Conservation (phyloP, 768 basidiomycete genomes). For the Peribolospora baueri region DNA sequence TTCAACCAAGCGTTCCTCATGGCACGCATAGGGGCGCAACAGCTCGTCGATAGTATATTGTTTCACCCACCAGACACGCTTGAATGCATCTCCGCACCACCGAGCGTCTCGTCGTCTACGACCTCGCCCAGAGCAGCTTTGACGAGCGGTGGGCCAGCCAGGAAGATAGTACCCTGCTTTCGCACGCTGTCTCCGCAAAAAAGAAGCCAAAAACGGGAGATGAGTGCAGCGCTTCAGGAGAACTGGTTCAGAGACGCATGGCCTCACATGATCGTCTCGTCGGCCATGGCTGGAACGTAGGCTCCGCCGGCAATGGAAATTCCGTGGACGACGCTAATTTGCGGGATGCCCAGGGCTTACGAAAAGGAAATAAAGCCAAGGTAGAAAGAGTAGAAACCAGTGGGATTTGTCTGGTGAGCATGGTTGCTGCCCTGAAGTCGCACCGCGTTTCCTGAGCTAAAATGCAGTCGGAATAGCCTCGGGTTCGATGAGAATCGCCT, state of each 20-base stretch:
- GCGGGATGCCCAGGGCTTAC: slow-evolving; percentile 59
- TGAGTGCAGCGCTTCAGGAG: slow-evolving; percentile 1
- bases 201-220: slow-evolving; percentile 4
- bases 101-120: slow-evolving; percentile 75
- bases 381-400: no score
- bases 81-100: slow-evolving; percentile 76
- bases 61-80: slow-evolving; percentile 25
- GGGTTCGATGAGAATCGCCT: no score
- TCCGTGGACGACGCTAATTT: slow-evolving; percentile 79
- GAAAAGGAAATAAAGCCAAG: no score
- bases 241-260: slow-evolving; percentile 4
- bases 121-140: slow-evolving; percentile 85
- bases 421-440: no score
- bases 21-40: no score
- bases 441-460: no score
- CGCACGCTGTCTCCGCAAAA: slow-evolving; percentile 38
- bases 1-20: no score
- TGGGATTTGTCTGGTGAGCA: no score
- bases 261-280: slow-evolving; percentile 25
- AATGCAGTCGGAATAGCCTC: no score
- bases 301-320: slow-evolving; percentile 61
- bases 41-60: no score
- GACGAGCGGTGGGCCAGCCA: slow-evolving; percentile 81
- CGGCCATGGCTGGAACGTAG: slow-evolving; percentile 76
- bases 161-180: slow-evolving; percentile 77